Evolutionary conservation across 2,329 filamentous ascomycete genomes (phyloP), one percentile per base, ranked within the genome.

Genomic region (Drechslerella dactyloides): DNA sequence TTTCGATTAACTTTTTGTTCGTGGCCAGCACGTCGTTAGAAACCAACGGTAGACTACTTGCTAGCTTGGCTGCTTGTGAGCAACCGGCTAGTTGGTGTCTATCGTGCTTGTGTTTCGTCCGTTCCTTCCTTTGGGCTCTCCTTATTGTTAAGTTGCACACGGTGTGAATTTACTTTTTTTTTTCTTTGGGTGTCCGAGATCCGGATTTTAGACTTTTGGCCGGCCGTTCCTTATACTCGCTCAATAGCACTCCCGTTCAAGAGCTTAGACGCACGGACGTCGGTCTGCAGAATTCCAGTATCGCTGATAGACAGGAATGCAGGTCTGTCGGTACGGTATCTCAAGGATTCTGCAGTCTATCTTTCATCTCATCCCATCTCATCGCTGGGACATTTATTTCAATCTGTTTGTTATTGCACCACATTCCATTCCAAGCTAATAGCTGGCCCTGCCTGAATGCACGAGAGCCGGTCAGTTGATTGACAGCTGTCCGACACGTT

Each of bases 101-200:
- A 48, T 2, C 5, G 66, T 70, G 59, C n/a, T 51, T 65, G 60
- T 65, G 60, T 65, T 65, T 72, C 61, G 68, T 72, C 68, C 68
- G 51, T 65, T 72, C 68, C 51, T 72, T 72, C 63, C 37, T 55
- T 52, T 30, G 13, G 37, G n/a, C 30, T 8, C 46, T 30, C 17
- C 19, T 27, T 60, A 52, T 56, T 46, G 15, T 48, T 35, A 50
- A 24, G 54, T 62, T 52, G 15, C 52, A 50, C 27, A 37, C n/a
- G 17, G 66, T 54, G 48, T 57, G 24, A 35, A 63, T 52, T 35
- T 55, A 19, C 21, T 57, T 51, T 33, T 63, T 55, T 58, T 19
- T 50, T 33, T 30, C 11, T 53, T 21, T 27, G 23, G 24, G 17
- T 60, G 23, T 58, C 56, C 2, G 35, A 8, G 15, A 2, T 11